Base-by-base conservation (phyloP, 2,329 filamentous ascomycete genomes). In the Diaporthe sp. region DNA sequence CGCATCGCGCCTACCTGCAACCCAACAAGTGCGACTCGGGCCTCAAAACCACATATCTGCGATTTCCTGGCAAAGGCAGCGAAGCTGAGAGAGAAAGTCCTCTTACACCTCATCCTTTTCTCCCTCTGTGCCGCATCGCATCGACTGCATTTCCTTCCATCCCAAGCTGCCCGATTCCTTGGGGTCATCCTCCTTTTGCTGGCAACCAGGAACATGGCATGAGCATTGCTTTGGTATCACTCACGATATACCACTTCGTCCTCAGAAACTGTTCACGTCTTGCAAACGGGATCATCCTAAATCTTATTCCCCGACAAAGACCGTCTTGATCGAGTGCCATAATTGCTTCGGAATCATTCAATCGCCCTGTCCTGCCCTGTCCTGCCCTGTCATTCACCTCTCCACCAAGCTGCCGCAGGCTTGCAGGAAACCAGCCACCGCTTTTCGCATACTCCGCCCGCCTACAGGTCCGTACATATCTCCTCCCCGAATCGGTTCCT, bases 361-460 rank as follows among this genome's bases (percentile, higher is more conserved):
- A 75, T 51, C 37, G 61, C 42, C 42, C 42, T 46, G 61, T 13
- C 57, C 34, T 25, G 65, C 37, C 28, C 60, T 25, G 65, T 28
- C 28, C 60, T 60, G 58, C 72, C 37, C 62, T 44, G 49, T 31
- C 25, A 22, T 42, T 67, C 39, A 65, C 22, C 46, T 73, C 55
- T 46, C 61, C 39, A 57, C 46, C 49, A 68, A 65, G 42, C 57
- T 62, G 71, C 71, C 39, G 71, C 71, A 73, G 58, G 22, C 58
- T 44, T 58, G 51, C 42, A 51, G 57, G 57, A 60, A 42, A 60
- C 75, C 75, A 76, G 75, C 75, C 75, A 76, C 75, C 75, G 58
- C 60, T 71, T 75, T 60, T 73, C 71, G 34, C 34, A 57, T 70
- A 72, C 67, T 68, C 67, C 61, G 53, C 73, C 58, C 71, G 58